Percentiles rank a stretch among this genome's conserved stretches.
phyloP scores from a whole-genome alignment of 2,329 filamentous ascomycete genomes.

The Metarhizium robertsii region DNA sequence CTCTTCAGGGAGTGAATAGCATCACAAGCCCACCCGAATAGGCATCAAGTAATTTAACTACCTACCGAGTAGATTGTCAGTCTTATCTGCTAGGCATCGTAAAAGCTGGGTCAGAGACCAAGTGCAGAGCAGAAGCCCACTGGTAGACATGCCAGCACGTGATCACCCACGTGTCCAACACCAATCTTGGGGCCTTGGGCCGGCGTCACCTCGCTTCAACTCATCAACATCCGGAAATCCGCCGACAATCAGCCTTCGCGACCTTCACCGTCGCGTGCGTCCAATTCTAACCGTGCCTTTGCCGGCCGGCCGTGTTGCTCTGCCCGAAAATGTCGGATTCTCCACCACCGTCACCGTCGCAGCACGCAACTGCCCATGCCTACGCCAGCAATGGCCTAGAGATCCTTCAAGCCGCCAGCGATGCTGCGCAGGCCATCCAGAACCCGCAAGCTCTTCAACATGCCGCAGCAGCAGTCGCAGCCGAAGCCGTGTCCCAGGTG shows the following conservation, averaged over 20 bases:
- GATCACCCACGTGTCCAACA: background rate
- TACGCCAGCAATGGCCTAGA: constrained; percentile 37
- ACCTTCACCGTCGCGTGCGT: constrained; percentile 9
- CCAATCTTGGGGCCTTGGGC: background rate
- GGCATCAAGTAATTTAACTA: too few species aligned
- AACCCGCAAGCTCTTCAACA: constrained; percentile 29
- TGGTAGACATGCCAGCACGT: background rate
- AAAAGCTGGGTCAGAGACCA: background rate
- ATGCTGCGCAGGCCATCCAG: constrained; percentile 31
- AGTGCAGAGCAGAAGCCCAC: background rate
- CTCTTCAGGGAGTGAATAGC: background rate
- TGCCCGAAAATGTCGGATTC: constrained; percentile 15
- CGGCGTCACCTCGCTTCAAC: constrained; percentile 31
- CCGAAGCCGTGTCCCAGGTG: constrained; percentile 11
- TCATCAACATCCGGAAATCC: constrained; percentile 28
- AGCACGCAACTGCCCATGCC: constrained; percentile 24
- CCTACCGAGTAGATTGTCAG: too few species aligned
- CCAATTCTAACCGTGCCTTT: background rate
- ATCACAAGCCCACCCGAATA: background rate
- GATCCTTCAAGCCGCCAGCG: constrained; percentile 35
- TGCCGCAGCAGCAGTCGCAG: constrained; percentile 26
- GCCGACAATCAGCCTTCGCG: constrained; percentile 34
- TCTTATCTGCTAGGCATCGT: background rate
- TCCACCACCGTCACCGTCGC: constrained; percentile 14
- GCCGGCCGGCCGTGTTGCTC: background rate